Evolutionary conservation across 78 protist genomes (phyloP), one percentile per base, ranked within the genome.

Genomic region (Dictyostelium intermedium): DNA sequence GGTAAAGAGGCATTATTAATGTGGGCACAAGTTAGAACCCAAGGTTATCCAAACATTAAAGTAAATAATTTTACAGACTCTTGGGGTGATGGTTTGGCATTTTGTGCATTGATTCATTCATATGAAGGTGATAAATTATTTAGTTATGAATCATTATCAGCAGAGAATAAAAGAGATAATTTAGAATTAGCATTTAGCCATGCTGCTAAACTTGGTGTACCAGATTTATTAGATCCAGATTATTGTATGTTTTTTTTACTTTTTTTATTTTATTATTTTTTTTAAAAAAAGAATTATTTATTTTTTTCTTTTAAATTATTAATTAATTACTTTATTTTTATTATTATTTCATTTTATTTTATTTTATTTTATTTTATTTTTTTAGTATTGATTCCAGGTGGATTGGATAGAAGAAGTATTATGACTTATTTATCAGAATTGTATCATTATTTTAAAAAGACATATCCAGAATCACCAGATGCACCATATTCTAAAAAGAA

Each of bases 21-120:
- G 23, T 89, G 94, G 94, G 94, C 94, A 27, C 94, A 89, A 69
- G 34, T 78, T 25, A 89, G 94, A 89, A 80, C 87, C 2, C 39
- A 56, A 20, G 94, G 94, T n/a, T 89, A 89, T 50, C 87, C 94
- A 47, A 85, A 85, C 70, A 84, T 89, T 5, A 89, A 89, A 80
- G 87, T 89, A 3, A 69, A 80, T 8, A 89, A 89, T 80, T 89
- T 89, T 20, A 80, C 94, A 63, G 94, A 89, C 32, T 63, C 82
- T 34, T 89, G 94, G 94, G 94, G 87, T 56, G 94, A 89, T 80
- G 94, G 94, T 18, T 80, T 89, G 25, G 94, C 87, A 78, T 89
- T 89, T 70, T 89, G 94, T 70, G 94, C 94, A 45, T 70, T 89
- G 13, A 74, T 89, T 47, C 94, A 89, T 34, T 89, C 94, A 23